A percentile compares a stretch with the other conserved stretches of the same genome.
Conservation (phyloP, 768 basidiomycete species). For the Leccinum obscurum region DNA sequence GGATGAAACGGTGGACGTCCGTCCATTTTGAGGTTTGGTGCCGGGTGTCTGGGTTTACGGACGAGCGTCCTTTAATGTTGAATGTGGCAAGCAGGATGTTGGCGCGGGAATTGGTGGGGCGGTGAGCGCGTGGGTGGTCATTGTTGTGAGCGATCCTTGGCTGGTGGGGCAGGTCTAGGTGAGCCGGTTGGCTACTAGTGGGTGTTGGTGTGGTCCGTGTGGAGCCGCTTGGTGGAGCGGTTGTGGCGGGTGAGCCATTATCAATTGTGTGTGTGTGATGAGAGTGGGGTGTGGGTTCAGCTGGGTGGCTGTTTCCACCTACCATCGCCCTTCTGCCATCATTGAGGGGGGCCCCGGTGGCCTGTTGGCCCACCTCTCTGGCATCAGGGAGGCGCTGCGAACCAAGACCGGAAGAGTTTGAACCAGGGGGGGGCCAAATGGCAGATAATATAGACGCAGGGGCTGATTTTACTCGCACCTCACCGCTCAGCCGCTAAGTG, state of each 20-base stretch:
- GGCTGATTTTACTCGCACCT: slow-evolving; percentile 1
- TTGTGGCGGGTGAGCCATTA: no score
- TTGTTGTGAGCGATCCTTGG: no score
- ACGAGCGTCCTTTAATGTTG: neutral
- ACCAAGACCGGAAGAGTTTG: neutral
- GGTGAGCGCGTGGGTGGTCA: no score
- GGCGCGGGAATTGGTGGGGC: neutral
- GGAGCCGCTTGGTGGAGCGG: no score
- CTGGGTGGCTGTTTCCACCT: neutral
- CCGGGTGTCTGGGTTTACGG: neutral
- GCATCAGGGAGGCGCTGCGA: neutral
- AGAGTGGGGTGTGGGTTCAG: no score
- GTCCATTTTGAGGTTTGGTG: neutral
- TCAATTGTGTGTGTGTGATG: no score
- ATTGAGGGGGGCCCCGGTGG: neutral
- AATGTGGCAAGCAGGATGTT: neutral
- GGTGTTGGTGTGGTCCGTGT: no score
- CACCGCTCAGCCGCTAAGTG: slow-evolving; percentile 1
- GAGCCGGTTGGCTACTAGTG: no score
- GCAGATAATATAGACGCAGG: neutral
- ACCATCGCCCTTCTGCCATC: neutral
- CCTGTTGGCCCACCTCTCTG: neutral
- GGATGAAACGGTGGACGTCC: neutral
- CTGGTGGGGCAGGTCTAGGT: no score
- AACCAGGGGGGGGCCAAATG: neutral